phyloP scores from a whole-genome alignment of 208 protist species.

The Crithidia acanthocephali region DNA sequence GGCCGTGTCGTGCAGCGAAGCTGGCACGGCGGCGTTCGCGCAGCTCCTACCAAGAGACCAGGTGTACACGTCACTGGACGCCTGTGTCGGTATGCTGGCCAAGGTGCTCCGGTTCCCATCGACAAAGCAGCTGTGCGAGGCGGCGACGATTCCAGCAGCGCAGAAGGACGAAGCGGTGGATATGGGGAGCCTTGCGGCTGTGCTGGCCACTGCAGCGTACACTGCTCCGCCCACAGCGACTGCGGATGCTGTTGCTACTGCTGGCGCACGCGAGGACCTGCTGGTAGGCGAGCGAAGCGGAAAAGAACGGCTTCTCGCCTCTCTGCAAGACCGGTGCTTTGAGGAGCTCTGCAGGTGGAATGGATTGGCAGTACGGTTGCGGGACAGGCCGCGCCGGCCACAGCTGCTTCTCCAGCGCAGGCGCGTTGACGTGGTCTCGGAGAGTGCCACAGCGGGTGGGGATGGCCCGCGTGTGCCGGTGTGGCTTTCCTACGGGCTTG shows the following conservation, averaged over 20 bases:
- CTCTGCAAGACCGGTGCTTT: constrained; percentile 38
- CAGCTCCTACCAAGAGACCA: constrained; percentile 6
- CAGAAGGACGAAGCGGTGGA: constrained; percentile 3
- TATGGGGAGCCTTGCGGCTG: constrained; percentile 22
- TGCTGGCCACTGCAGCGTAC: constrained; percentile 15
- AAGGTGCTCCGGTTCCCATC: background rate
- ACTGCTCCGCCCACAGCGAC: background rate
- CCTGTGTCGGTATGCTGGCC: constrained; percentile 6
- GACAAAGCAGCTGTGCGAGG: background rate
- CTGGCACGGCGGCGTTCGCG: constrained; percentile 2
- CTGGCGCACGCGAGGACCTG: background rate
- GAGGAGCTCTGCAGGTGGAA: constrained; percentile 48
- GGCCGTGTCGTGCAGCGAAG: constrained; percentile 17
- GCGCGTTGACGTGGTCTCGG: background rate
- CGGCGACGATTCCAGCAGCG: background rate
- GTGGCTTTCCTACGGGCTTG: constrained; percentile 43
- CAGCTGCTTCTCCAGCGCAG: constrained; percentile 35
- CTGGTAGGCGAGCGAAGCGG: no score
- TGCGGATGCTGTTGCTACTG: background rate
- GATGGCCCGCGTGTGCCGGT: background rate
- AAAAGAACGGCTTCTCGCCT: background rate
- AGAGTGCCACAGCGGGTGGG: background rate
- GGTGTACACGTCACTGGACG: background rate
- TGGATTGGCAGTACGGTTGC: constrained; percentile 42
- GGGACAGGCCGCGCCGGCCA: constrained; percentile 46